Evolutionary conservation across 495 filamentous ascomycete genomes (phyloP).

Genomic region (Penicillium psychrofluorescens): DNA sequence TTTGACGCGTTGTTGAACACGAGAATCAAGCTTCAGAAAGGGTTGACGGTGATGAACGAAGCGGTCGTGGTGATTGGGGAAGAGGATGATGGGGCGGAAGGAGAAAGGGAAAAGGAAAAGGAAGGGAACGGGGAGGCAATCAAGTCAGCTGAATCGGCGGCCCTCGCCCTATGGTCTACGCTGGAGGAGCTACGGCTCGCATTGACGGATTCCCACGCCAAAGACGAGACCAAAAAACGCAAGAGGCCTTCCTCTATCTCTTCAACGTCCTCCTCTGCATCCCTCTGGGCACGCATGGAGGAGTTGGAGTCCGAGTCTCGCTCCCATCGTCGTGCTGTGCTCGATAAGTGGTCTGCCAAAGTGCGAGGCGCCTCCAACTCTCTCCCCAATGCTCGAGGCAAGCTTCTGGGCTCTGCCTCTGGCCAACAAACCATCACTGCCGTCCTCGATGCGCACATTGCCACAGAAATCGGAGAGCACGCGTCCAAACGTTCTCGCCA

Average conservation of each 20-base stretch:
- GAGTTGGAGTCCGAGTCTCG: constrained; percentile 50
- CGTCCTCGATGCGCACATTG: constrained; percentile 67
- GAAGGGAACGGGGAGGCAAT: constrained; percentile 37
- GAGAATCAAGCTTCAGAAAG: constrained; percentile 87
- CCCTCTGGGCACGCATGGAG: constrained; percentile 69
- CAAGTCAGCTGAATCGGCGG: constrained; percentile 79
- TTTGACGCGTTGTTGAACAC: constrained; percentile 85
- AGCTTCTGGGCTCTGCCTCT: constrained; percentile 35
- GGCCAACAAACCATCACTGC: constrained; percentile 58
- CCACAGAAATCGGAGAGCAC: constrained; percentile 56
- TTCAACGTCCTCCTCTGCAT: constrained; percentile 37
- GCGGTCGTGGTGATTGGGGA: constrained; percentile 30
- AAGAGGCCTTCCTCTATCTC: constrained; percentile 45
- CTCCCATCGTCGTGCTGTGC: constrained; percentile 31
- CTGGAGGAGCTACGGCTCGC: constrained; percentile 65
- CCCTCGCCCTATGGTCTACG: constrained; percentile 77
- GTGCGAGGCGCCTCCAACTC: constrained; percentile 37
- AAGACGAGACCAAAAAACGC: constrained; percentile 48
- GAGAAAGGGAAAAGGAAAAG: too few species aligned
- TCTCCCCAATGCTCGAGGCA: constrained; percentile 31
- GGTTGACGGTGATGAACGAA: constrained; percentile 72
- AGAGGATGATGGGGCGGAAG: constrained; percentile 19
- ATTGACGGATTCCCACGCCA: constrained; percentile 43
- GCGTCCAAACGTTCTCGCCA: constrained; percentile 48
- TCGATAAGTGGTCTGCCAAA: constrained; percentile 46